These are phyloP conservation scores for Medicago lupulina DNA, from an alignment of 306 rosid species.

Conservation along the genomic window DNA sequence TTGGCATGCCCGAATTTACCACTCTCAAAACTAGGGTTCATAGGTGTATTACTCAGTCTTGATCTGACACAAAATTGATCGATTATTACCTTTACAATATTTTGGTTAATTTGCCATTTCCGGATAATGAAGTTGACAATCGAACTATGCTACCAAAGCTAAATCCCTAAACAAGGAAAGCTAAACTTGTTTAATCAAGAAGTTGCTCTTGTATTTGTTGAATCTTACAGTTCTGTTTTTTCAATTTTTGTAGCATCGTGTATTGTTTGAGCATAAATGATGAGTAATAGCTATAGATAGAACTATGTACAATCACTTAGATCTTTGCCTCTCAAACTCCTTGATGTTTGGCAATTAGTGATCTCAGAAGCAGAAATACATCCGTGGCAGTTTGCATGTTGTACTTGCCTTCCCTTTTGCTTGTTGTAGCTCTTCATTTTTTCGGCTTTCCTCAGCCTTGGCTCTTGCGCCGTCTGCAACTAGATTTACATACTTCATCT, in stretches of 20 bases:
- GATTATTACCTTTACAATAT: too few relatives aligned
- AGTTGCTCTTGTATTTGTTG: constrained; percentile 5
- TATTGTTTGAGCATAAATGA: constrained; percentile 18
- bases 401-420: constrained; percentile 60
- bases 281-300: constrained; percentile 27
- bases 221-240: constrained; percentile 25
- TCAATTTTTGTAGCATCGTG: neutral
- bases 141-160: constrained; percentile 20
- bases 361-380: too few relatives aligned
- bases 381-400: neutral
- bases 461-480: constrained; percentile 63
- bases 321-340: constrained; percentile 21
- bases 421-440: constrained; percentile 55
- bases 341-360: neutral
- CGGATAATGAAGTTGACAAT: constrained; percentile 21
- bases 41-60: too few relatives aligned
- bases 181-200: constrained; percentile 1
- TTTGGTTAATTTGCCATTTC: neutral
- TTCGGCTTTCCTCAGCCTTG: constrained; percentile 51
- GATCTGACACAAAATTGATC: too few relatives aligned
- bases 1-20: too few relatives aligned
- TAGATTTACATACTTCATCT: constrained; percentile 45
- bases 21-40: too few relatives aligned
- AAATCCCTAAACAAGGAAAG: constrained; percentile 14
- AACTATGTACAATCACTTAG: constrained; percentile 24